Base-by-base conservation (phyloP, 2,329 filamentous ascomycete genomes). In the Penicillium glabrum region DNA sequence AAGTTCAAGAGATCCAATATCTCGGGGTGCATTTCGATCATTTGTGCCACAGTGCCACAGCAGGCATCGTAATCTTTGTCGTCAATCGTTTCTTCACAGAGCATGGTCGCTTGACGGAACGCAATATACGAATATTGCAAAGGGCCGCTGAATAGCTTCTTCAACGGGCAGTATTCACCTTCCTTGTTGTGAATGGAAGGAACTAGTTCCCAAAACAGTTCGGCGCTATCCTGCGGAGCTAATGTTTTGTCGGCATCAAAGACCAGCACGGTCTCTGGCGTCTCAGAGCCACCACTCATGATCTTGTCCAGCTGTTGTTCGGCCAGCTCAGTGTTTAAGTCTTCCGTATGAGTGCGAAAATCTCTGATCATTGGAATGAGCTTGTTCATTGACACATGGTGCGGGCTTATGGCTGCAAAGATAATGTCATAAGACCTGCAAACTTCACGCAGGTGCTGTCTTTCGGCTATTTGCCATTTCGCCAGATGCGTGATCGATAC, bases 231-330 rank as follows among this genome's bases (percentile, higher is more conserved):
- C 19, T 19, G 19, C 19, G 77, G 54, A 5, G 77, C 69, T 52
- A 89, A 67, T 0, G 84, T 88, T 59, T 71, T 81, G 66, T 88
- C 85, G 0, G 71, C 85, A 58, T 89, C 86, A 2, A 89, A 46
- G 0, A 87, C 78, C 16, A 88, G 50, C 46, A 83, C 69, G 0
- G 75, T 83, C 45, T 82, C 62, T 9, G 77, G 49, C 37, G 5
- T n/a, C 21, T 16, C 14, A 14, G 37, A 21, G 7, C 7, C 7
- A 21, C 21, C 21, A n/a, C 14, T 41, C 21, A 41, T 7, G 14
- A 16, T 7, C 6, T 16, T 6, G 7, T 41, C 37, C 14, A 41
- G 7, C 7, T 14, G 37, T 41, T 41, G 37, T 14, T 41, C 16
- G 16, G 37, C 37, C 37, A 41, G 37, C 21, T 21, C 6, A 14